Base-by-base conservation (phyloP, 1,284 basidiomycete species). In the Cutaneotrichosporon cavernicola region DNA sequence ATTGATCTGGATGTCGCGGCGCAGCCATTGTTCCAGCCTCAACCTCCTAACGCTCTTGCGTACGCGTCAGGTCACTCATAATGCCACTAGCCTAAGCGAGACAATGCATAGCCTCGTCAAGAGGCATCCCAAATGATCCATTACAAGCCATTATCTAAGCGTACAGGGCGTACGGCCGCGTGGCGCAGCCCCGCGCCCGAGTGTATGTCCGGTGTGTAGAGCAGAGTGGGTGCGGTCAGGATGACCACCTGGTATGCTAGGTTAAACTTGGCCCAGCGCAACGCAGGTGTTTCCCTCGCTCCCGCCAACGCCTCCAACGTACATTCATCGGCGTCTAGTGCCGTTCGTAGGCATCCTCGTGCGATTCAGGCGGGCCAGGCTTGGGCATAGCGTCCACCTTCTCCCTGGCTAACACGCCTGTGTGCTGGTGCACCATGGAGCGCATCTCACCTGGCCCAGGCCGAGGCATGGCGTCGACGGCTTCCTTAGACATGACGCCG, bases 391-490 rank as follows among this genome's bases (percentile, higher is more conserved):
- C 43, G 18, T 46, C 43, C 16, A 46, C 43, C 43, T 46, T 46
- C 43, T 46, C 43, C 43, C n/a, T 46, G 43, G 43, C 43, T n/a
- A 46, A 46, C 18, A 46, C 43, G 18, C 43, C 43, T 18, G 43
- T 46, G 43, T 46, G 43, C 43, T 46, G 43, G 36, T 52, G 43
- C 16, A 46, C 43, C 43, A 46, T 46, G 16, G 9, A 59, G 31
- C 13, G 62, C 51, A 31, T 30, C 6, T 31, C 51, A 22, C 30
- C 62, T 5, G 67, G 65, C 4, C 64, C 64, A 1, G 76, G 76
- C 13, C 67, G 64, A 2, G 76, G 76, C 8, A 77, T 67, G 36
- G 70, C 68, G 58, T 72, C 73, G 13, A 77, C 64, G 11, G 65
- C 70, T n/a, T 65, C 64, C 16, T 69, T 69, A 40, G 67, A 65